Evolutionary conservation across 2,329 filamentous ascomycete genomes (phyloP).

Genomic region (Eutypella sp.): DNA sequence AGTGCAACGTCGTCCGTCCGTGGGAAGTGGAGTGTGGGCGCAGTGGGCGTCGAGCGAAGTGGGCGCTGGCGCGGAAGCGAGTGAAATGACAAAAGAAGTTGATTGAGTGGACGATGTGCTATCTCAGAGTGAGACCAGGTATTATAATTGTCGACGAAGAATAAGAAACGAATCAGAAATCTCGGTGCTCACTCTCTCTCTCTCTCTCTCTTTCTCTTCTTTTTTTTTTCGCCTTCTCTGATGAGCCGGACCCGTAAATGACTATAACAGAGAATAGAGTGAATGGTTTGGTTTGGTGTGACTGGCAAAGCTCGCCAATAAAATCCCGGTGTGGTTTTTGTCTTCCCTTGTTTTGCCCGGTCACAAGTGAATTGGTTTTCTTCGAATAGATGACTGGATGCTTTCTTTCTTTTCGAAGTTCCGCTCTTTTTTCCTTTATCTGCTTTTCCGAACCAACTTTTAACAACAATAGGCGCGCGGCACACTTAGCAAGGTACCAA

Average conservation of each 20-base stretch:
- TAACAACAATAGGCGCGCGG: constrained; percentile 4
- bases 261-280: not conserved
- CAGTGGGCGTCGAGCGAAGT: not conserved
- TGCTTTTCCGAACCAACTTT: constrained; percentile 4
- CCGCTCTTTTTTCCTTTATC: constrained; percentile 10
- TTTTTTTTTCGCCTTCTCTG: too few relatives aligned
- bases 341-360: not conserved
- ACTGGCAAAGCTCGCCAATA: not conserved
- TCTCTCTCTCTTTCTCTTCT: too few relatives aligned
- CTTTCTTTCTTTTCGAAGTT: constrained; percentile 10
- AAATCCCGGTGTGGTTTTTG: not conserved
- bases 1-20: constrained; percentile 21
- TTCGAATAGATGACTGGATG: constrained; percentile 5
- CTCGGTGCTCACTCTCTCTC: too few relatives aligned
- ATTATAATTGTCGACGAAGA: constrained; percentile 13
- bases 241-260: too few relatives aligned
- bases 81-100: constrained; percentile 18
- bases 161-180: constrained; percentile 11
- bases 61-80: constrained; percentile 5
- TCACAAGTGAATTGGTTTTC: not conserved
- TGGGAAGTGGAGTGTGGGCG: too few relatives aligned
- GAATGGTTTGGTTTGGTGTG: not conserved
- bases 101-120: constrained; percentile 10
- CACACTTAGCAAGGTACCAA: constrained; percentile 10
- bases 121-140: constrained; percentile 21